These are phyloP conservation scores for Gnomoniopsis smithogilvyi DNA, from an alignment of 2,329 filamentous ascomycete genomes.

Conservation along the genomic window DNA sequence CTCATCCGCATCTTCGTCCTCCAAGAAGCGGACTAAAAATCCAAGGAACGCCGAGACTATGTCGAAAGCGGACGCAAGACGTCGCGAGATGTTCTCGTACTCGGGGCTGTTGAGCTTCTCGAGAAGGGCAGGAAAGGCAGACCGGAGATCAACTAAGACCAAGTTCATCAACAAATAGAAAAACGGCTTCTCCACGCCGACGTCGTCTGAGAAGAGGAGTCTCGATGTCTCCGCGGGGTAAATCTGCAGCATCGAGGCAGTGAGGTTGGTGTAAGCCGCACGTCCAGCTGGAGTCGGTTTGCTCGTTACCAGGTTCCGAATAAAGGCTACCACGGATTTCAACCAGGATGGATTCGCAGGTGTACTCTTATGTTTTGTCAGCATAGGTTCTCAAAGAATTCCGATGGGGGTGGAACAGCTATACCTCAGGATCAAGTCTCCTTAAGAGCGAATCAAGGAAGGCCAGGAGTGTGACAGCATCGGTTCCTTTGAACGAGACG, in stretches of 20 bases:
- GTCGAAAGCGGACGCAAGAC: slow-evolving; percentile 60
- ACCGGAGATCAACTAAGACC: slow-evolving; percentile 63
- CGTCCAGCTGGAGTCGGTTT: slow-evolving; percentile 54
- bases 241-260: slow-evolving; percentile 53
- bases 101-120: slow-evolving; percentile 52
- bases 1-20: slow-evolving; percentile 37
- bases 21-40: slow-evolving; percentile 51
- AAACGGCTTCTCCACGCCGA: slow-evolving; percentile 45
- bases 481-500: slow-evolving; percentile 54
- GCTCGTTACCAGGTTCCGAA: slow-evolving; percentile 51
- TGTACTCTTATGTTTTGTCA: slow-evolving; percentile 36
- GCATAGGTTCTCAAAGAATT: not conserved
- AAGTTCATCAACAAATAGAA: slow-evolving; percentile 62
- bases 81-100: slow-evolving; percentile 48
- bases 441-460: slow-evolving; percentile 54
- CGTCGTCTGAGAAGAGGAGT: slow-evolving; percentile 51
- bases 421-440: slow-evolving; percentile 45
- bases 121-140: slow-evolving; percentile 59
- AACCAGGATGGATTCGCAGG: slow-evolving; percentile 54
- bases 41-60: slow-evolving; percentile 59
- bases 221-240: slow-evolving; percentile 45
- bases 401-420: slow-evolving; percentile 19
- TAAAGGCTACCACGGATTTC: slow-evolving; percentile 39
- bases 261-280: slow-evolving; percentile 56
- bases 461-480: slow-evolving; percentile 55